These are phyloP conservation scores for Orbilia blumenaviensis DNA, from an alignment of 2,329 filamentous ascomycete species.

Conservation along the genomic window DNA sequence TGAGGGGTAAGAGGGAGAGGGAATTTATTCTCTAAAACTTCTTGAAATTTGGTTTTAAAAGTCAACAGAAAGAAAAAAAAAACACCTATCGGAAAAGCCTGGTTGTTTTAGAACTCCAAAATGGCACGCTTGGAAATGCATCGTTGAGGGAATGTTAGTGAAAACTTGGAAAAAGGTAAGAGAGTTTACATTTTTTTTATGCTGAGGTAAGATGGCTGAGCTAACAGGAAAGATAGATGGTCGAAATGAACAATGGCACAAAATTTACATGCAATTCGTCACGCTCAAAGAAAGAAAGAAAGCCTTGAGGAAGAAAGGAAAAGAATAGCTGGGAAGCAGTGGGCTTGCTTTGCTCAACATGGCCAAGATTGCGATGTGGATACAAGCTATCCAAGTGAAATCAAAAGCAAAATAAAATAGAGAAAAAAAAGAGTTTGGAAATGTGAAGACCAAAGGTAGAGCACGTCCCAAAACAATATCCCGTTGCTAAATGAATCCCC, in stretches of 20 bases:
- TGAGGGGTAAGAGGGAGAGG: not conserved
- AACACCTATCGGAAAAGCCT: not conserved
- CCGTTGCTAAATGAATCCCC: not conserved
- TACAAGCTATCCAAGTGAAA: too few relatives aligned
- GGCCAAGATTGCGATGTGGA: too few relatives aligned
- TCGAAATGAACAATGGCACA: not conserved
- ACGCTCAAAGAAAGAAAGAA: constrained; percentile 4
- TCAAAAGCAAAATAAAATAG: not conserved
- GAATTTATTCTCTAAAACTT: not conserved
- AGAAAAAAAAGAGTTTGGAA: not conserved
- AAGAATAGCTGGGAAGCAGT: too few relatives aligned
- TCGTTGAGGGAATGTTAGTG: not conserved
- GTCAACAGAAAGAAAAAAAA: not conserved
- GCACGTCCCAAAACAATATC: not conserved
- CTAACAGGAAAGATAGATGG: constrained; percentile 21
- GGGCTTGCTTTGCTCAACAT: too few relatives aligned
- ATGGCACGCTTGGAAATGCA: not conserved
- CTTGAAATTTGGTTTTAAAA: constrained; percentile 7
- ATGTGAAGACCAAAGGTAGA: not conserved
- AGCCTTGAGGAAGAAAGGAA: not conserved
- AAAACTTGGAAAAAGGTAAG: not conserved
- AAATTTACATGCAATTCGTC: constrained; percentile 19
- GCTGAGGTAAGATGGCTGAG: not conserved
- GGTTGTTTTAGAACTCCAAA: not conserved
- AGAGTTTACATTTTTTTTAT: constrained; percentile 5